Conservation (phyloP, 305 asterid genomes). For the Ilex paraguariensis region DNA sequence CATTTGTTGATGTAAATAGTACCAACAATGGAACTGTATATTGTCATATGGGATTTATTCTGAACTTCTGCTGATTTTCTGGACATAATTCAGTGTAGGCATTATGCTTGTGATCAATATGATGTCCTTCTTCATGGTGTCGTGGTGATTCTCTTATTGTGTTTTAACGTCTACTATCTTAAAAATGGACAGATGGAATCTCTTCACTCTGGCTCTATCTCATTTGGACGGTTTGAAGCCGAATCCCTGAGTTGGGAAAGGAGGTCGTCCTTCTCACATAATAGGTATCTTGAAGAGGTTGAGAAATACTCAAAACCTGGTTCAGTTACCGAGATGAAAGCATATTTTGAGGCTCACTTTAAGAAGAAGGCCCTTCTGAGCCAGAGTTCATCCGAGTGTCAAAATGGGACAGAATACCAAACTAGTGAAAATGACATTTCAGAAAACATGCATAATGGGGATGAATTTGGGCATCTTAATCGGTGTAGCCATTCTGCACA, state of each 20-base stretch:
- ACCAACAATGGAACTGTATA: too few species aligned
- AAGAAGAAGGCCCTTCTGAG: conserved; percentile 47
- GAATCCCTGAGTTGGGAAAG: conserved; percentile 88
- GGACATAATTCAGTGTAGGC: too few species aligned
- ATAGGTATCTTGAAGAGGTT: conserved; percentile 83
- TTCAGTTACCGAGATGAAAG: conserved; percentile 73
- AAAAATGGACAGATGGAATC: conserved; percentile 48
- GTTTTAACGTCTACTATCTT: conserved; percentile 10
- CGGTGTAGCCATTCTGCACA: conserved; percentile 18
- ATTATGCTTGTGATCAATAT: too few species aligned
- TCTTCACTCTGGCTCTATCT: conserved; percentile 73
- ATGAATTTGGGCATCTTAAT: conserved; percentile 22
- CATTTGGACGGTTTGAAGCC: conserved; percentile 74
- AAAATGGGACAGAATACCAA: conserved; percentile 27
- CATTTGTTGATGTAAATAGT: too few species aligned
- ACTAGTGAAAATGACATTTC: conserved; percentile 31
- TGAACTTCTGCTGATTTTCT: too few species aligned
- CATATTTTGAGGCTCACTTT: conserved; percentile 82
- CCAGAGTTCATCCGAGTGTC: conserved; percentile 34
- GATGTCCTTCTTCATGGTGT: background rate
- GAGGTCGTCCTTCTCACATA: conserved; percentile 78
- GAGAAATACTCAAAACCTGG: conserved; percentile 87
- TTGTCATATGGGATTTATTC: too few species aligned
- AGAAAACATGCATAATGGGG: conserved; percentile 26
- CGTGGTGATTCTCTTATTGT: background rate